Evolutionary conservation across 2,329 filamentous ascomycete species (phyloP), one percentile per base, ranked within the genome.

Genomic region (Colletotrichum spinosum): DNA sequence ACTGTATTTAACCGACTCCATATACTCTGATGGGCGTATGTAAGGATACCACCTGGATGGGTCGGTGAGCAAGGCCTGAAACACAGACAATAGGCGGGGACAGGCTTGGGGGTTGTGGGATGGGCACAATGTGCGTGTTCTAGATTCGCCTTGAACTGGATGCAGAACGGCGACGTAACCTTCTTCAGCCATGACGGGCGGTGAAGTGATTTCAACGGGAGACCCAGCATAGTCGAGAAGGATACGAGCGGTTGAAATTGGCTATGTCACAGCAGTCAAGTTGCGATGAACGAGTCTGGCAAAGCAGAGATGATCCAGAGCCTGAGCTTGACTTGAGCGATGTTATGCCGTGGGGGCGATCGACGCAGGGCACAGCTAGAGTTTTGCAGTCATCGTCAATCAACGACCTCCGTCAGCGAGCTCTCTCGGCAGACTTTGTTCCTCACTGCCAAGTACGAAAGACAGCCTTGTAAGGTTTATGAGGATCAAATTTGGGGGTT

Each of bases 251-350:
- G 25, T 25, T 13, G 38, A 25, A 5, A 5, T 25, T 55, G 56
- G 50, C 49, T 38, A 56, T 45, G 51, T 15, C 34, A 17, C 51
- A n/a, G 34, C 46, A n/a, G 12, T 48, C 8, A 33, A 53, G 58
- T 62, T 65, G 62, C 62, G 62, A 65, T 48, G 51, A 62, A 62
- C 42, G 49, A 13, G 34, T 17, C 49, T 33, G 41, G 34, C 6
- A 37, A 33, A 55, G 45, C 56, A 55, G 48, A 52, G 62, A 65
- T 39, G 58, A 38, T 15, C n/a, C 39, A 34, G 34, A 48, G 13
- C 25, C 17, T 42, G 46, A 50, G 17, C 41, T 25, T 25, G 25
- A 25, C 25, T 25, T 4, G 25, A 25, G 25, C 25, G 25, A 25
- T 25, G 25, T 25, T 4, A 25, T 25, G 5, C 25, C 25, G 55